Conservation (phyloP, 2,329 filamentous ascomycete genomes). For the Fragosphaeria purpurea region DNA sequence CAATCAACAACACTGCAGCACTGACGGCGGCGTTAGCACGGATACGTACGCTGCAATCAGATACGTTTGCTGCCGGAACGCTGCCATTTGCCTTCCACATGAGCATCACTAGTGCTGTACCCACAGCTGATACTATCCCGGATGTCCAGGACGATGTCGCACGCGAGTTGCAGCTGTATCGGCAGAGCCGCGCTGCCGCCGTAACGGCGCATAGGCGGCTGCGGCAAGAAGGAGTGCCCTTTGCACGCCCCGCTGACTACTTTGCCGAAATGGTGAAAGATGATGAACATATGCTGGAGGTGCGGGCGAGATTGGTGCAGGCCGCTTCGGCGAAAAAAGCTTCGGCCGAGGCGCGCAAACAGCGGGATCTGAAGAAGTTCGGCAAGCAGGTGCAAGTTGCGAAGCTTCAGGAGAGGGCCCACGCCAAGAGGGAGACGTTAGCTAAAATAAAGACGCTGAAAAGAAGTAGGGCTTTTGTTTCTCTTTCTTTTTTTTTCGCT, state of each 20-base stretch:
- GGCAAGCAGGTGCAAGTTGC: conserved; percentile 97
- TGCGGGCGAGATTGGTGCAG: conserved; percentile 87
- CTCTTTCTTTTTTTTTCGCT: neutral
- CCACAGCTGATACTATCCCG: conserved; percentile 56
- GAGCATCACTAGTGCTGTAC: conserved; percentile 52
- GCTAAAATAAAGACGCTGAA: conserved; percentile 95
- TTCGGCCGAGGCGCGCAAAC: conserved; percentile 77
- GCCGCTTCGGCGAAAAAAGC: conserved; percentile 90
- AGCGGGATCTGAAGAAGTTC: conserved; percentile 96
- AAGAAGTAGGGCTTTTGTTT: conserved; percentile 77
- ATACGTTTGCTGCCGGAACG: conserved; percentile 37
- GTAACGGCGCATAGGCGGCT: conserved; percentile 63
- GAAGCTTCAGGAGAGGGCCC: conserved; percentile 87
- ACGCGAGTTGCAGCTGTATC: conserved; percentile 88
- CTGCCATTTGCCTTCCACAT: conserved; percentile 77
- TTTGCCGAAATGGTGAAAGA: conserved; percentile 99
- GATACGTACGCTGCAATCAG: conserved; percentile 57
- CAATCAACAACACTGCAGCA: conserved; percentile 92
- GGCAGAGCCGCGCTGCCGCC: conserved; percentile 73
- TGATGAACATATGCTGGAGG: conserved; percentile 95
- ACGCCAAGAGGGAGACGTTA: conserved; percentile 83
- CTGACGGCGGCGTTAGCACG: conserved; percentile 72
- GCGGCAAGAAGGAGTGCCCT: conserved; percentile 72
- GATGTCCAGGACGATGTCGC: conserved; percentile 87
- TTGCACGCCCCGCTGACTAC: conserved; percentile 85